Evolutionary conservation across 2,329 filamentous ascomycete genomes (phyloP).

Genomic region (Aspergillus neoniger): DNA sequence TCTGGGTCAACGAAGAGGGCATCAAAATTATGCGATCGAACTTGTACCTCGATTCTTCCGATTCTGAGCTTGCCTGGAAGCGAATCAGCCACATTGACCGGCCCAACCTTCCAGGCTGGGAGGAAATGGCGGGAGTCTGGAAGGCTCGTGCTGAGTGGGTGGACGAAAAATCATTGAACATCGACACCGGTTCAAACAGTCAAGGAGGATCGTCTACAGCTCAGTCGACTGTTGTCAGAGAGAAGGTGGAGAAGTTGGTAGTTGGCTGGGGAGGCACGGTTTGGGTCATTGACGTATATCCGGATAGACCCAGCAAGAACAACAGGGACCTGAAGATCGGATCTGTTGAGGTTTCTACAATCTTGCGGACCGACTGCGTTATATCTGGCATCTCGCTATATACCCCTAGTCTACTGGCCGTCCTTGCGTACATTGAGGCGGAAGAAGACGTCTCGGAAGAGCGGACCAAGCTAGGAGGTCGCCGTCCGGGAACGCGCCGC

Average conservation of each 20-base stretch:
- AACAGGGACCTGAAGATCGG: conserved; percentile 72
- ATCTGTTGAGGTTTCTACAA: conserved; percentile 86
- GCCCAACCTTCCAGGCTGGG: conserved; percentile 83
- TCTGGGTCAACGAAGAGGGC: conserved; percentile 94
- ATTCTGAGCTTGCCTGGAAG: conserved; percentile 88
- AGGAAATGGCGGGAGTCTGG: conserved; percentile 96
- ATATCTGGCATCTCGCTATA: conserved; percentile 97
- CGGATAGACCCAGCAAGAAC: conserved; percentile 68
- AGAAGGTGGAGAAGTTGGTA: conserved; percentile 70
- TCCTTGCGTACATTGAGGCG: conserved; percentile 84
- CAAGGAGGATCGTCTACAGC: conserved; percentile 46
- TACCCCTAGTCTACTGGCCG: conserved; percentile 84
- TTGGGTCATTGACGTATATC: conserved; percentile 91
- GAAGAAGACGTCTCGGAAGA: conserved; percentile 68
- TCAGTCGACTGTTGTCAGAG: conserved; percentile 45
- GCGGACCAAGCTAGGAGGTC: conserved; percentile 35
- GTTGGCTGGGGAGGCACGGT: conserved; percentile 96
- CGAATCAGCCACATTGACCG: conserved; percentile 88
- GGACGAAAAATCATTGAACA: conserved; percentile 76
- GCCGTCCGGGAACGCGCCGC: conserved; percentile 66
- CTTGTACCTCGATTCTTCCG: conserved; percentile 72
- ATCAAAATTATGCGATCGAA: conserved; percentile 98
- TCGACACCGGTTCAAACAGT: conserved; percentile 58
- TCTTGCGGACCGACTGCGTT: conserved; percentile 96
- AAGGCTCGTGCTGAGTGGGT: conserved; percentile 92